Conservation (phyloP, 208 protist species). For the Leishmania martiniquensis region DNA sequence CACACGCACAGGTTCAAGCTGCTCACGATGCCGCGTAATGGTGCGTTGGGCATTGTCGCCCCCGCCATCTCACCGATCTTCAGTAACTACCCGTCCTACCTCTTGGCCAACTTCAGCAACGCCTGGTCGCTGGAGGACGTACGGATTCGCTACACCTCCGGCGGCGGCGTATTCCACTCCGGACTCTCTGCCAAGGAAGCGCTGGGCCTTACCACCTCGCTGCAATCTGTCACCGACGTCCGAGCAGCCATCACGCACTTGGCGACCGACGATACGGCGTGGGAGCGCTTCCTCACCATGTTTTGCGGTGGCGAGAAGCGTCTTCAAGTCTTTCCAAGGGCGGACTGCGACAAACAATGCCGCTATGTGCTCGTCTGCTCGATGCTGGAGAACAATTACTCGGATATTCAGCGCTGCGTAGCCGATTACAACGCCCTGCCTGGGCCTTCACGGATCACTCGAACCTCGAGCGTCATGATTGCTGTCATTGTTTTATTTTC, state of each 20-base stretch:
- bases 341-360: conserved; percentile 49
- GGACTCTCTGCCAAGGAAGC: conserved; percentile 37
- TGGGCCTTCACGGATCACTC: not conserved
- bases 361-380: conserved; percentile 55
- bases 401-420: conserved; percentile 46
- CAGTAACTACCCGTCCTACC: conserved; percentile 67
- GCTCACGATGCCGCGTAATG: conserved; percentile 28
- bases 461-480: not conserved
- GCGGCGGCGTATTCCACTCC: conserved; percentile 35
- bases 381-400: conserved; percentile 44
- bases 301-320: conserved; percentile 43
- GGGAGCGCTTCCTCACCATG: conserved; percentile 48
- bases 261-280: conserved; percentile 37
- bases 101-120: conserved; percentile 52
- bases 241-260: conserved; percentile 22
- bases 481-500: conserved; percentile 7
- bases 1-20: conserved; percentile 75
- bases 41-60: conserved; percentile 45
- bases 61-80: conserved; percentile 72
- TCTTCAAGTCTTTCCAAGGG: conserved; percentile 34
- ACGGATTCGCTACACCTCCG: conserved; percentile 48
- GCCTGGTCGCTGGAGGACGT: conserved; percentile 42
- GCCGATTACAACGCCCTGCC: not conserved
- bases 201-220: conserved; percentile 31
- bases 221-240: conserved; percentile 29